Evolutionary conservation across 1,284 basidiomycete species (phyloP), one percentile per base, ranked within the genome.

Genomic region (Coriolopsis trogii): DNA sequence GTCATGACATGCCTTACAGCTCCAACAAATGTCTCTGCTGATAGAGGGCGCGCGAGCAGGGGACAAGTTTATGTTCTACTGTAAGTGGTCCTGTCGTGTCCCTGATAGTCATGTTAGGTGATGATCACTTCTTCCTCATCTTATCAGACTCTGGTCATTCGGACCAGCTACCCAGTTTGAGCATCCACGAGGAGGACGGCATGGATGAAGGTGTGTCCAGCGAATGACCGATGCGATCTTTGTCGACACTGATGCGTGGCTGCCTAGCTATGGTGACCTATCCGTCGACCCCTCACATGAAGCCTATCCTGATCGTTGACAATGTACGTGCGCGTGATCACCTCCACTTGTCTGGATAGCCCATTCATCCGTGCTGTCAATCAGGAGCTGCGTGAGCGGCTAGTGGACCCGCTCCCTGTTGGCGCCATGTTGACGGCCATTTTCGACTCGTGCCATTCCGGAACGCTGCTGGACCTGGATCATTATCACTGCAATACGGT

Each of bases 381-480:
- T 2, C 46, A 77, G 73, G 67, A 70, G 4, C 70, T 79, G 3
- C 67, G 65, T 16, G 54, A 61, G 20, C 59, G 61, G 46, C 67
- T 79, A 10, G 70, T 77, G 12, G 57, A 73, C 13, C 59, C 65
- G 8, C 66, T 80, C 20, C 74, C 77, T n/a, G 50, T 51, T 5
- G 76, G 71, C 7, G 67, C 67, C 25, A 67, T 64, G 29, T 62
- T 79, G 16, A 69, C 76, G n/a, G 75, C 76, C 3, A 66, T 80
- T 5, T 73, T 79, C 43, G 77, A 79, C 58, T 73, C 76, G 0
- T 78, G 76, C 46, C 74, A 77, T 50, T 77, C 75, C 0, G 76
- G 72, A 0, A 75, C 76, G 0, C 48, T 79, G 28, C 65, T 79
- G 1, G 74, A 79, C 50, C 63, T 78, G 2, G 67, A 71, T 0